phyloP scores from a whole-genome alignment of 192 early-diverging fungal species.

The Coemansia sp. region DNA sequence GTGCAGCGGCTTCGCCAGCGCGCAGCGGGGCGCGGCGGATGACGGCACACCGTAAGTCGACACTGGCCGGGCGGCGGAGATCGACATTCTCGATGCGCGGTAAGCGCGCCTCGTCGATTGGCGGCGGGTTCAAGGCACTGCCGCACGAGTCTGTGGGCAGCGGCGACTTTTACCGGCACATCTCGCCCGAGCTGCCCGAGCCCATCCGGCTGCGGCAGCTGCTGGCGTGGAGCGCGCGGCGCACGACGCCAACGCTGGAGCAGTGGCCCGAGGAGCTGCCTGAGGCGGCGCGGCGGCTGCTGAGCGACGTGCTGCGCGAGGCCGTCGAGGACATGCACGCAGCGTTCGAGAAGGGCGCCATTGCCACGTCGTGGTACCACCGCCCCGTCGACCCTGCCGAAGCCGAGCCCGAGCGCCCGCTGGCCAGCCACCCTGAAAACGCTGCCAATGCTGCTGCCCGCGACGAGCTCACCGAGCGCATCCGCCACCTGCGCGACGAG shows the following conservation, averaged over 20 bases:
- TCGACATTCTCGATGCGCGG: slow-evolving; percentile 57
- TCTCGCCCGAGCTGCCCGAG: slow-evolving; percentile 63
- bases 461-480: slow-evolving; percentile 17
- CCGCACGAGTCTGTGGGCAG: slow-evolving; percentile 59
- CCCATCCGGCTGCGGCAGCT: slow-evolving; percentile 65
- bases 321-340: slow-evolving; percentile 43
- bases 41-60: slow-evolving; percentile 26
- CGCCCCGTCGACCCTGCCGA: slow-evolving; percentile 14
- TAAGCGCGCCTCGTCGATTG: slow-evolving; percentile 57
- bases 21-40: not conserved
- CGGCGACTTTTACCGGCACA: slow-evolving; percentile 61
- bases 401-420: slow-evolving; percentile 2
- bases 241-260: not conserved
- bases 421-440: slow-evolving; percentile 39
- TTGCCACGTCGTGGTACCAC: slow-evolving; percentile 51
- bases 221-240: slow-evolving; percentile 62
- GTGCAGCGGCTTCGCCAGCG: not conserved
- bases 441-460: slow-evolving; percentile 21
- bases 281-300: slow-evolving; percentile 6
- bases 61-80: slow-evolving; percentile 36
- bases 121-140: slow-evolving; percentile 53
- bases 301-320: slow-evolving; percentile 29
- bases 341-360: slow-evolving; percentile 38
- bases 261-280: slow-evolving; percentile 26
- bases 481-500: slow-evolving; percentile 17